Percentiles rank a stretch among this genome's conserved stretches.
These are phyloP conservation scores for Royoungia palumana DNA, from an alignment of 768 basidiomycete genomes.

Conservation along the genomic window DNA sequence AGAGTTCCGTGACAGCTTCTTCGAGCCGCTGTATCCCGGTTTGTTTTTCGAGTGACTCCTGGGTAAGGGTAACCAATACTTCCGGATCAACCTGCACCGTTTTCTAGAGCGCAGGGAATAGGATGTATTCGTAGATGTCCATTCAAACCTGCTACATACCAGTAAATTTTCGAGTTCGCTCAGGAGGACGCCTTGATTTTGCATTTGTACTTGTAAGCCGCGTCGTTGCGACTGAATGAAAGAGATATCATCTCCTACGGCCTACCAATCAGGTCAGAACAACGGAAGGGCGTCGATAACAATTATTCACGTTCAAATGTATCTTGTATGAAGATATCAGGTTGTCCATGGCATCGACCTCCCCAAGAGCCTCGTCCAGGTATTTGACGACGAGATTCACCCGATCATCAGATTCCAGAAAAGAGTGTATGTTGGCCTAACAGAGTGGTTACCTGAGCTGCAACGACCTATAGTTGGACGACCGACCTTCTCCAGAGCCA, in stretches of 20 bases:
- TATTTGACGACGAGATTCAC: conserved; percentile 80
- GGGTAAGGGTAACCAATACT: conserved; percentile 71
- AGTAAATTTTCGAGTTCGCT: conserved; percentile 85
- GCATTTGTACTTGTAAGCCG: conserved; percentile 94
- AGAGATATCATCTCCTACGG: conserved; percentile 90
- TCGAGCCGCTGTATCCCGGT: conserved; percentile 77
- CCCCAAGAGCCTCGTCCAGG: conserved; percentile 84
- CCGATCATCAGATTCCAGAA: conserved; percentile 93
- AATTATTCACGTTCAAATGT: conserved; percentile 77
- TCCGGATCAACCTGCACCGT: conserved; percentile 90
- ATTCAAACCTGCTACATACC: conserved; percentile 39
- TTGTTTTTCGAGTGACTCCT: conserved; percentile 84
- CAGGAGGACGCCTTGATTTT: conserved; percentile 86
- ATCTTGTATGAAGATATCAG: conserved; percentile 93
- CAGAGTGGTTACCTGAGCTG: not conserved
- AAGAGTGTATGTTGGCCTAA: conserved; percentile 93
- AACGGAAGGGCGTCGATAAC: not conserved
- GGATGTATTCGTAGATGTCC: not conserved
- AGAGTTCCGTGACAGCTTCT: conserved; percentile 80
- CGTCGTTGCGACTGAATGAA: conserved; percentile 96
- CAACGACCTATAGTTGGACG: not conserved
- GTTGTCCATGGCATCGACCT: conserved; percentile 88
- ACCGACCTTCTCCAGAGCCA: conserved; percentile 87
- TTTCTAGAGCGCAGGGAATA: conserved; percentile 54
- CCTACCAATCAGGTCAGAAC: conserved; percentile 45